phyloP scores from a whole-genome alignment of 148 eudicot species.

The Vaccinium vitisidaea region DNA sequence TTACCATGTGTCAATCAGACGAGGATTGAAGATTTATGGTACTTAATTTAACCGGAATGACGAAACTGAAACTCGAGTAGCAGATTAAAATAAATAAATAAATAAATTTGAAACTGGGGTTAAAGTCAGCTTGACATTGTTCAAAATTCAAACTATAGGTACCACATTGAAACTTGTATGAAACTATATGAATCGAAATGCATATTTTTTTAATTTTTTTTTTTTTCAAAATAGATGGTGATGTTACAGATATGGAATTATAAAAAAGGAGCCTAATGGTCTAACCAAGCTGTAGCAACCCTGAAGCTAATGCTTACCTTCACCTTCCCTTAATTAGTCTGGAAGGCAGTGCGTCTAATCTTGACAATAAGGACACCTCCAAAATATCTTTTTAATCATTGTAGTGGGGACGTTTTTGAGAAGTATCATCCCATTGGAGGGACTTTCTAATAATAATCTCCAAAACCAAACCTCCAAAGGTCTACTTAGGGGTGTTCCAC shows the following conservation, averaged over 20 bases:
- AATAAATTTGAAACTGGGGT: neutral
- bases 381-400: conserved; percentile 19
- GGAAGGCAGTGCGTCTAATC: conserved; percentile 2
- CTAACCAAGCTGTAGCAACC: conserved; percentile 9
- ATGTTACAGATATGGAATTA: neutral
- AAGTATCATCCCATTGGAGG: neutral
- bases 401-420: neutral
- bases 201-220: too few species aligned
- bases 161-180: neutral
- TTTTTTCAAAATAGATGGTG: neutral
- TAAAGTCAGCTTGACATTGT: neutral
- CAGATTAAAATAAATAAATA: too few species aligned
- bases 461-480: too few species aligned
- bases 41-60: neutral
- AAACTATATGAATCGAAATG: neutral
- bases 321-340: neutral
- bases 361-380: neutral
- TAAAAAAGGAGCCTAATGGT: neutral
- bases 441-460: conserved; percentile 12
- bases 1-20: neutral
- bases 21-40: neutral
- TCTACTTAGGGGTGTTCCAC: too few species aligned
- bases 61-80: neutral
- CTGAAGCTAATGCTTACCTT: neutral
- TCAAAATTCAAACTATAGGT: neutral